These are phyloP conservation scores for Rhizopus sp. DNA, from an alignment of 371 early-diverging fungal genomes.

Conservation along the genomic window DNA sequence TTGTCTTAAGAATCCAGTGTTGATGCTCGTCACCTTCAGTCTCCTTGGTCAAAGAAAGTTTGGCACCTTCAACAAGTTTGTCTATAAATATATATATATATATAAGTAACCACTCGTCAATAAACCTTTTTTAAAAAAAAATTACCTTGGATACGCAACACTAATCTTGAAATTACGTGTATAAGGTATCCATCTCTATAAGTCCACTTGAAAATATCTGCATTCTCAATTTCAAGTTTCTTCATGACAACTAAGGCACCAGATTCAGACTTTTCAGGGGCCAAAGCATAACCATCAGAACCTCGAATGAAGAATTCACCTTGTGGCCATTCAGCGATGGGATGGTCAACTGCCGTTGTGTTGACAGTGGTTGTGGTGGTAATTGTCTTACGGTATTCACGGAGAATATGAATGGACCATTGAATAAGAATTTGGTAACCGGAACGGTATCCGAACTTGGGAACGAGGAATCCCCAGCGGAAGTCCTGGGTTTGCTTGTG, in stretches of 20 bases:
- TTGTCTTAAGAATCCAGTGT: conserved; percentile 38
- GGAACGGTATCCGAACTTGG: conserved; percentile 25
- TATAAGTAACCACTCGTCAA: conserved; percentile 9
- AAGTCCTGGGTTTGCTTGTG: conserved; percentile 20
- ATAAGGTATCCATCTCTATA: conserved; percentile 48
- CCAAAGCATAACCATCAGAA: conserved; percentile 32
- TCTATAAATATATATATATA: conserved; percentile 16
- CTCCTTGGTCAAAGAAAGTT: conserved; percentile 29
- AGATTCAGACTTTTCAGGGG: conserved; percentile 35
- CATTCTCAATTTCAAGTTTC: conserved; percentile 23
- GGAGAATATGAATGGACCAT: conserved; percentile 25
- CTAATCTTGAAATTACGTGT: conserved; percentile 46
- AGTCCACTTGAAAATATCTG: conserved; percentile 41
- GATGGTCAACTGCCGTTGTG: conserved; percentile 8
- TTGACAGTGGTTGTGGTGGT: conserved; percentile 8
- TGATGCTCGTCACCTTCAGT: conserved; percentile 28
- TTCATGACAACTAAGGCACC: conserved; percentile 34
- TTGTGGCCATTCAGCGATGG: conserved; percentile 41
- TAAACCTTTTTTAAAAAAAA: not conserved
- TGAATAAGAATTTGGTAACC: conserved; percentile 24
- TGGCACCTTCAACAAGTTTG: conserved; percentile 24
- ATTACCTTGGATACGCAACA: conserved; percentile 39
- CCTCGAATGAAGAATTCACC: conserved; percentile 39
- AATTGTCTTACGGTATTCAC: conserved; percentile 18
- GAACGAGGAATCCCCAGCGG: conserved; percentile 31